Evolutionary conservation across 371 early-diverging fungal species (phyloP).

Genomic region (Mucor velutinosus): DNA sequence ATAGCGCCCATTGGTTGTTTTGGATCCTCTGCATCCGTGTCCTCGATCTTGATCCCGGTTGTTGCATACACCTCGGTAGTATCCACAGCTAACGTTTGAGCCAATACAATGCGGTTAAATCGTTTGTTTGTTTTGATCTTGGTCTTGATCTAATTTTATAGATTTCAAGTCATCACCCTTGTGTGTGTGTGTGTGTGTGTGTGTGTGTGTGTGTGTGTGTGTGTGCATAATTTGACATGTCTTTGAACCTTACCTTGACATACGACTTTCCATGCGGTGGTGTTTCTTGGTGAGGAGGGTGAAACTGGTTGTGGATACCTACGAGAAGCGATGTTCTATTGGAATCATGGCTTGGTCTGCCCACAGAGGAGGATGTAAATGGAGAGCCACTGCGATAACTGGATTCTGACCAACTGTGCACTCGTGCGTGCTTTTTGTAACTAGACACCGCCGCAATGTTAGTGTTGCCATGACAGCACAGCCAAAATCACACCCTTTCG

Average conservation of each 20-base stretch:
- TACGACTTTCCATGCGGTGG: conserved; percentile 34
- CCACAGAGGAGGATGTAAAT: not conserved
- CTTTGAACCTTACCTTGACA: conserved; percentile 34
- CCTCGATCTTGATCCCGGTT: not conserved
- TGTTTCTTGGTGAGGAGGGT: not conserved
- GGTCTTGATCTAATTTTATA: conserved; percentile 31
- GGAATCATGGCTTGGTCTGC: conserved; percentile 10
- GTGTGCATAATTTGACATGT: not conserved
- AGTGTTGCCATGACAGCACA: not conserved
- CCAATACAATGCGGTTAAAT: conserved; percentile 34
- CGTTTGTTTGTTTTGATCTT: conserved; percentile 32
- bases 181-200: no score
- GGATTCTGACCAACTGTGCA: conserved; percentile 20
- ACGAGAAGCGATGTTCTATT: conserved; percentile 1
- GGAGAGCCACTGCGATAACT: not conserved
- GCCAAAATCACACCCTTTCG: not conserved
- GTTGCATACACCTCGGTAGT: conserved; percentile 9
- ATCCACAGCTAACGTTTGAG: conserved; percentile 36
- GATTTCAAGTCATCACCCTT: no score
- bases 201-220: no score
- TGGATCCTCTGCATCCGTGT: not conserved
- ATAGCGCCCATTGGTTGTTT: conserved; percentile 31
- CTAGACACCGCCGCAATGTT: not conserved
- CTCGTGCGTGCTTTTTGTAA: conserved; percentile 6
- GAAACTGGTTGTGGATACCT: conserved; percentile 16